These are phyloP conservation scores for Clonostachys chloroleuca DNA, from an alignment of 2,329 filamentous ascomycete genomes.

Conservation along the genomic window DNA sequence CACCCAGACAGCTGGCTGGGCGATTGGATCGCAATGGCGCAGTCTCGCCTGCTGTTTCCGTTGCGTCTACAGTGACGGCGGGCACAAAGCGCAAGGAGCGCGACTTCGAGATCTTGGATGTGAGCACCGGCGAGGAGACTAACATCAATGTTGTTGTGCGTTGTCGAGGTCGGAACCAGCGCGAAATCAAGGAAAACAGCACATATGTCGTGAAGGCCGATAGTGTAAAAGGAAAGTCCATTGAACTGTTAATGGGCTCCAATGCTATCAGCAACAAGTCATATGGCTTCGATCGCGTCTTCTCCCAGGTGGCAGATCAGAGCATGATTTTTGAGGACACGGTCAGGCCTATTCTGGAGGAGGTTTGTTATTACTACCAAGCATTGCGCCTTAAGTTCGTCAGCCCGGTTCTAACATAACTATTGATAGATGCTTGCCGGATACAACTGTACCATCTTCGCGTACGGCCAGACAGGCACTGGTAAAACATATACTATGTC, in stretches of 20 bases:
- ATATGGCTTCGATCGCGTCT: slow-evolving; percentile 96
- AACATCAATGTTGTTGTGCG: slow-evolving; percentile 98
- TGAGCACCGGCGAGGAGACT: slow-evolving; percentile 64
- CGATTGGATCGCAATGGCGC: slow-evolving; percentile 30
- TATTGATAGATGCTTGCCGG: slow-evolving; percentile 74
- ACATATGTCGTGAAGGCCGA: slow-evolving; percentile 86
- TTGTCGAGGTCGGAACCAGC: slow-evolving; percentile 86
- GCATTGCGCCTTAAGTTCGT: no score
- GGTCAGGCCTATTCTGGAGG: slow-evolving; percentile 85
- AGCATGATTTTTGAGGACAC: slow-evolving; percentile 93
- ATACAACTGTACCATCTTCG: slow-evolving; percentile 98
- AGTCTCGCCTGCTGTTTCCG: slow-evolving; percentile 66
- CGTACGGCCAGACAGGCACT: slow-evolving; percentile 95
- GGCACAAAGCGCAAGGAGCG: slow-evolving; percentile 82
- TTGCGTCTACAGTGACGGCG: slow-evolving; percentile 53
- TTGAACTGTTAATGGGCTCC: slow-evolving; percentile 88
- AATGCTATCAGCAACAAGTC: slow-evolving; percentile 93
- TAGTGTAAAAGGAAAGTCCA: slow-evolving; percentile 77
- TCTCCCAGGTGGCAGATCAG: slow-evolving; percentile 91
- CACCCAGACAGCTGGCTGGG: slow-evolving; percentile 4
- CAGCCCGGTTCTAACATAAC: slow-evolving; percentile 2
- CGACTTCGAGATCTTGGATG: slow-evolving; percentile 68
- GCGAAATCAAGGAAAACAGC: slow-evolving; percentile 91
- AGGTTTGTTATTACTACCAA: slow-evolving; percentile 53
- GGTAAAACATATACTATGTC: slow-evolving; percentile 99